Evolutionary conservation across 257 asterid genomes (phyloP), one percentile per base, ranked within the genome.

Genomic region (Gentiana macrophylla): DNA sequence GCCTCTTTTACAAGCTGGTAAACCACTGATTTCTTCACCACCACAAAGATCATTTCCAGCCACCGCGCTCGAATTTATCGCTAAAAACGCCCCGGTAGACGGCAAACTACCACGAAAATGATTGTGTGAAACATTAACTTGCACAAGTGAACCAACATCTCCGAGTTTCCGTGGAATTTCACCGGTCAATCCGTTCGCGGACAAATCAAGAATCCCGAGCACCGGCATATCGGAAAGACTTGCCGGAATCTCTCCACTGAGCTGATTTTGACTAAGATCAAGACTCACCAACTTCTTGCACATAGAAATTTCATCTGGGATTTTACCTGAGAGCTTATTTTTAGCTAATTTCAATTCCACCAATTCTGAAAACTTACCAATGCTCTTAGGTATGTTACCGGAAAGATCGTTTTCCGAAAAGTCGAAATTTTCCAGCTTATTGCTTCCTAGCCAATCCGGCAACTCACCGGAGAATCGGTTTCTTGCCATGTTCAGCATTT

Each of bases 131-230:
- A 89, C 50, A 47, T 89, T 89, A 1, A 89, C 79, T 49, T 74
- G 73, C 53, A 81, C 92, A 9, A 86, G 94, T 1, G 97, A 89
- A 33, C 78, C 84, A 1, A 79, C 77, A 35, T 60, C 58, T 0
- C 97, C 97, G 38, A 89, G 64, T 50, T 74, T 67, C 4, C 68
- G 15, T 1, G 95, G 95, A 34, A 89, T 77, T 66, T 65, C 52
- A 0, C 97, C 97, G 0, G 81, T 71, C 35, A 89, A 60, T 11
- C 62, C 78, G 51, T 89, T 89, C 47, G 50, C 69, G 3, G 95
- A 83, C 58, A 89, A 62, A 65, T 89, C 97, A 32, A 89, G 94
- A 70, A 63, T 77, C 1, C 97, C 86, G 56, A 89, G 94, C 57
- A 83, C 94, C 3, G 84, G 89, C 84, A 89, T 72, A 64, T 70